A percentile compares a stretch with the other conserved stretches of the same genome.
Evolutionary conservation across 306 rosid species (phyloP).

Genomic region (Prunus mume): DNA sequence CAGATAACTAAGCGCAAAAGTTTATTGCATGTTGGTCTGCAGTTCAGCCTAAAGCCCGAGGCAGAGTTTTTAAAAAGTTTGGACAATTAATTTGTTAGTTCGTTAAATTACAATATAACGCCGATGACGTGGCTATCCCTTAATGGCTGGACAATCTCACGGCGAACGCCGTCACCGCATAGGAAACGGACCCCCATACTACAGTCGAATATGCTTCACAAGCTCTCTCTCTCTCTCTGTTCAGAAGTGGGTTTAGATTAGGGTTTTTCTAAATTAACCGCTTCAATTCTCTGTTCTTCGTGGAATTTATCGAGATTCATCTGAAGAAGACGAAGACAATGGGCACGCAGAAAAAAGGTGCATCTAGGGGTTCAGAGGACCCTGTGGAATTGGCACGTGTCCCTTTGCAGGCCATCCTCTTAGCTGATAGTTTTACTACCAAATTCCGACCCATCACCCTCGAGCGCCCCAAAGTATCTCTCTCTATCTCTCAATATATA

Average conservation of each 20-base stretch:
- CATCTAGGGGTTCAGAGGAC: conserved; percentile 72
- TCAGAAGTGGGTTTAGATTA: neutral
- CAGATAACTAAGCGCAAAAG: neutral
- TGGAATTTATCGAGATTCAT: neutral
- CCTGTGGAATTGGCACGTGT: conserved; percentile 74
- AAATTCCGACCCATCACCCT: conserved; percentile 96
- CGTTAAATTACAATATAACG: neutral
- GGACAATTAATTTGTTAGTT: neutral
- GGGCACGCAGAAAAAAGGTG: conserved; percentile 76
- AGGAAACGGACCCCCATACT: neutral
- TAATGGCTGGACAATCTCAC: neutral
- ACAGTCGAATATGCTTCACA: neutral
- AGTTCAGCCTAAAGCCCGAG: neutral
- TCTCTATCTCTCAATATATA: neutral
- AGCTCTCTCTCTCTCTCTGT: neutral
- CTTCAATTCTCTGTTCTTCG: neutral
- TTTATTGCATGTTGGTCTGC: neutral
- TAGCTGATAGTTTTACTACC: conserved; percentile 90
- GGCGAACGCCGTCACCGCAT: neutral
- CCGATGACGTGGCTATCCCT: neutral
- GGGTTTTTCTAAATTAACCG: conserved; percentile 21
- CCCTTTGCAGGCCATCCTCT: conserved; percentile 79
- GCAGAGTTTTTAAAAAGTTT: neutral
- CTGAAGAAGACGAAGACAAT: conserved; percentile 29
- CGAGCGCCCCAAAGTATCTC: conserved; percentile 83